phyloP scores from a whole-genome alignment of 441 rosid genomes.

The Erodium texanum region DNA sequence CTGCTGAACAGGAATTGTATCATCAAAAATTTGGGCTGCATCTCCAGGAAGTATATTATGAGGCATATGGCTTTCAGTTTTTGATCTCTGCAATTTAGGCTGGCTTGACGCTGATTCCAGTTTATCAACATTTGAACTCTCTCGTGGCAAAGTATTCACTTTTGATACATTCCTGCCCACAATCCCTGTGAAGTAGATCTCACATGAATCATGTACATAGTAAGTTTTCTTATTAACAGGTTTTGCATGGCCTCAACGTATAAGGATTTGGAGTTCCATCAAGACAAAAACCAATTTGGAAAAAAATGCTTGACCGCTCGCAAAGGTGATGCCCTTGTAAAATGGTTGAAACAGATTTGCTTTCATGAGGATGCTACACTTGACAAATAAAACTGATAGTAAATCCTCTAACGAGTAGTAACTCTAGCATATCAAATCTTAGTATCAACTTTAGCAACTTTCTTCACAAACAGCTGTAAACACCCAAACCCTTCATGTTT shows the following conservation, averaged over 20 bases:
- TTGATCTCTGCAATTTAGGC: conserved; percentile 55
- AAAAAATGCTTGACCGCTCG: neutral
- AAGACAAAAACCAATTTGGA: neutral
- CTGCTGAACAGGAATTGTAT: conserved; percentile 54
- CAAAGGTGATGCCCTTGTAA: neutral
- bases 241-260: neutral
- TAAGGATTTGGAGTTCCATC: neutral
- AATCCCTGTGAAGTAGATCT: conserved; percentile 34
- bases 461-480: neutral
- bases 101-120: conserved; percentile 36
- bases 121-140: conserved; percentile 27
- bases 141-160: conserved; percentile 31
- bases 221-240: neutral
- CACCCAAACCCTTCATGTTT: neutral
- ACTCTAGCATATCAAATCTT: neutral
- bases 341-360: neutral
- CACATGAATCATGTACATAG: no score
- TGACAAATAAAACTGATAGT: neutral
- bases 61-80: conserved; percentile 52
- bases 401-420: neutral
- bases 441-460: neutral
- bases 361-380: neutral
- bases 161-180: conserved; percentile 28
- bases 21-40: conserved; percentile 72
- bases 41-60: conserved; percentile 57